Percentiles rank a stretch among this genome's conserved stretches.
Conservation (phyloP, 352 stramenopile genomes). For the Aphanomyces astaci region DNA sequence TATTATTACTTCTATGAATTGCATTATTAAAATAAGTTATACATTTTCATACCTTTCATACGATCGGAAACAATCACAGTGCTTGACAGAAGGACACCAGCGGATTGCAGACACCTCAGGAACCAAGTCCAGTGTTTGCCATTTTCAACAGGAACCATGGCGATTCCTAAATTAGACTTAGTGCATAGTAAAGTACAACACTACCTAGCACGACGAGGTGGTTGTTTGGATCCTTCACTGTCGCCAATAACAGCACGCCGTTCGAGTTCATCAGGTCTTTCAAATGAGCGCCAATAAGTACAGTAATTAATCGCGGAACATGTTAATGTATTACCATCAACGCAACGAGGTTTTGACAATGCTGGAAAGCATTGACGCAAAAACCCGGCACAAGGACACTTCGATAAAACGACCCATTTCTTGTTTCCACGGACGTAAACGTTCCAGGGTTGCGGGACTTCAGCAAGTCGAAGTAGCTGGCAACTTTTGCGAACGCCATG, state of each 20-base stretch:
- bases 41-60: neutral
- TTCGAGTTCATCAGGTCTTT: too few relatives aligned
- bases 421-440: too few relatives aligned
- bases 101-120: neutral
- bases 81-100: neutral
- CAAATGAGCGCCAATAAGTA: too few relatives aligned
- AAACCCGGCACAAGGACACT: neutral
- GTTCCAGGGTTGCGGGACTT: too few relatives aligned
- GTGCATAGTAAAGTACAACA: neutral
- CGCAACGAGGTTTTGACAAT: neutral
- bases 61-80: neutral
- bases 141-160: neutral
- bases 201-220: neutral
- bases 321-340: neutral
- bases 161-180: neutral
- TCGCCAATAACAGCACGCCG: neutral
- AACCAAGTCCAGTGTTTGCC: too few relatives aligned
- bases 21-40: neutral
- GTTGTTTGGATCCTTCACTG: neutral
- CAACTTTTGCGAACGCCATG: neutral
- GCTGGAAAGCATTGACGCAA: neutral
- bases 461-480: neutral
- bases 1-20: neutral
- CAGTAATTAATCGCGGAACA: neutral
- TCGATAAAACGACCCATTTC: neutral